Percentiles rank a stretch among this genome's conserved stretches.
Evolutionary conservation across 805 yeast species (phyloP).

Genomic region (Wickerhamiella kurtzmanii): DNA sequence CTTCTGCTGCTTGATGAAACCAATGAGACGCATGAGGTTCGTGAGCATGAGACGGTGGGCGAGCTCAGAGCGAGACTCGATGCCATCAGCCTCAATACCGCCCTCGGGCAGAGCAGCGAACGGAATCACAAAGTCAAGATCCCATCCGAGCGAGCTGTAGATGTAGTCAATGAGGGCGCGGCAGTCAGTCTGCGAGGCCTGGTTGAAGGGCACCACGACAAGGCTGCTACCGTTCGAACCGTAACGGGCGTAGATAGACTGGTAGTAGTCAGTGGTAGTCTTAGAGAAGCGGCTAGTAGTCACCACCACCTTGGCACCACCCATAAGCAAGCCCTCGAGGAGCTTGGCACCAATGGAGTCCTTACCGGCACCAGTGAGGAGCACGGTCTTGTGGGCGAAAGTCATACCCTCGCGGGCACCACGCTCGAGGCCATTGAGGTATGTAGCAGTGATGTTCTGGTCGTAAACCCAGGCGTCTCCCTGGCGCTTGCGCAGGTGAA

Average conservation of each 20-base stretch:
- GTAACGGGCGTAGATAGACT: constrained; percentile 76
- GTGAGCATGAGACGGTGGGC: constrained; percentile 99
- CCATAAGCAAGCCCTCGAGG: constrained; percentile 84
- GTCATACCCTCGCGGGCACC: constrained; percentile 93
- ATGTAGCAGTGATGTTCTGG: constrained; percentile 57
- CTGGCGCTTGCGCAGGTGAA: constrained; percentile 74
- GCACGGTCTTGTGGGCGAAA: constrained; percentile 74
- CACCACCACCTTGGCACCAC: constrained; percentile 95
- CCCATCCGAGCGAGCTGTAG: constrained; percentile 88
- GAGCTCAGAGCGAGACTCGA: constrained; percentile 90
- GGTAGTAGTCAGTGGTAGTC: constrained; percentile 90
- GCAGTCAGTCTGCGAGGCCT: constrained; percentile 91
- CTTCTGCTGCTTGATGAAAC: constrained; percentile 78
- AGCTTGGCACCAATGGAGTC: constrained; percentile 98
- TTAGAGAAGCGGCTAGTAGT: constrained; percentile 93
- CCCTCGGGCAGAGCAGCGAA: constrained; percentile 99
- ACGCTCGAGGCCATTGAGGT: constrained; percentile 79
- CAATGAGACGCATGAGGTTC: constrained; percentile 81
- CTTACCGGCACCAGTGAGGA: constrained; percentile 96
- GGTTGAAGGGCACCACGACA: constrained; percentile 97
- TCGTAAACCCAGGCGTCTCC: constrained; percentile 75
- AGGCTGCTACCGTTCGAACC: constrained; percentile 89
- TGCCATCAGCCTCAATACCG: constrained; percentile 86
- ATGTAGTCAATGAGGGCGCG: constrained; percentile 73
- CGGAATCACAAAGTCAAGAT: constrained; percentile 88